Conservation (phyloP, 2,329 filamentous ascomycete species). For the Eutypella sp. region DNA sequence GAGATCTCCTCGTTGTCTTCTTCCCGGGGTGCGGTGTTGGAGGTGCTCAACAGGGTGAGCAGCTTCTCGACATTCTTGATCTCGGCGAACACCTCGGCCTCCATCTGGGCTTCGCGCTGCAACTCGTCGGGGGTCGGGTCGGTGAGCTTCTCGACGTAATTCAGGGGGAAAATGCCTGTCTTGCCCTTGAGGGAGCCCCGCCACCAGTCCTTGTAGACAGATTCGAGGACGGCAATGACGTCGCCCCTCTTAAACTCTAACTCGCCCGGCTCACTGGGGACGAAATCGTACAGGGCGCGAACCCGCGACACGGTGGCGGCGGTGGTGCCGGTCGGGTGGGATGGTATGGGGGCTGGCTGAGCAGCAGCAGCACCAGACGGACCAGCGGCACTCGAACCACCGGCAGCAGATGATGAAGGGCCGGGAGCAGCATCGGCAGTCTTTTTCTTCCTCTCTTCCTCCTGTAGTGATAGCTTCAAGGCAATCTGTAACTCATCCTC, state of each 20-base stretch:
- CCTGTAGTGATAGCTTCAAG: constrained; percentile 84
- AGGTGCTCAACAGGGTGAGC: constrained; percentile 84
- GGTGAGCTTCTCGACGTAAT: constrained; percentile 96
- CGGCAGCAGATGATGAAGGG: constrained; percentile 30
- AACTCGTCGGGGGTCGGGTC: constrained; percentile 93
- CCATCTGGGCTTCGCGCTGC: constrained; percentile 93
- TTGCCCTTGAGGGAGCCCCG: constrained; percentile 90
- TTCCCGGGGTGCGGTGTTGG: constrained; percentile 70
- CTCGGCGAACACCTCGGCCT: constrained; percentile 63
- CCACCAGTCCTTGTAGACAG: constrained; percentile 99
- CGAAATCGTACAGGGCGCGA: constrained; percentile 89
- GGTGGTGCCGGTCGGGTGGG: constrained; percentile 76
- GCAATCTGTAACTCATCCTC: constrained; percentile 98
- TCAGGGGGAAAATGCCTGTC: constrained; percentile 95
- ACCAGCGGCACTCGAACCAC: constrained; percentile 24
- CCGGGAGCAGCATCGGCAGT: constrained; percentile 32
- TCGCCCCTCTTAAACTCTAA: constrained; percentile 95
- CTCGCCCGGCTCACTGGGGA: constrained; percentile 88
- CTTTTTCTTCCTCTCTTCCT: constrained; percentile 63
- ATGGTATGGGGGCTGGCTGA: constrained; percentile 43
- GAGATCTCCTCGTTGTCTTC: constrained; percentile 98
- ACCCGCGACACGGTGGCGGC: constrained; percentile 95
- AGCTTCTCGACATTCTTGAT: constrained; percentile 64
- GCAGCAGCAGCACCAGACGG: constrained; percentile 23
- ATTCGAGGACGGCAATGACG: constrained; percentile 94